Conservation (phyloP, 768 basidiomycete genomes). For the Pluteus cervinus region DNA sequence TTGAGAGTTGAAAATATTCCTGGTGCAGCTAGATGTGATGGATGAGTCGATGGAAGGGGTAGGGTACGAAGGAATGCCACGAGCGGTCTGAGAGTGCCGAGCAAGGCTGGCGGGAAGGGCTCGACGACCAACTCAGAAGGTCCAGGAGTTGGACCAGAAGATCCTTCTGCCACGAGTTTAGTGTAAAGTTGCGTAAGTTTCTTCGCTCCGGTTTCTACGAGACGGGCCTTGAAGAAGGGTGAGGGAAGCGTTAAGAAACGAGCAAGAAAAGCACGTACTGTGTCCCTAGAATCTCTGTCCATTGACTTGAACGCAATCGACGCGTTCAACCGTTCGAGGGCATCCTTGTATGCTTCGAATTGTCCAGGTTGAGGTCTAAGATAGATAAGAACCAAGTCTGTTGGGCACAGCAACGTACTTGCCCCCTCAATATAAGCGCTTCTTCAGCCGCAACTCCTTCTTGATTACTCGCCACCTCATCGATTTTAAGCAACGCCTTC, state of each 20-base stretch:
- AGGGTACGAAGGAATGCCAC: constrained; percentile 66
- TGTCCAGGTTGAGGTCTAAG: constrained; percentile 66
- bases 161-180: constrained; percentile 84
- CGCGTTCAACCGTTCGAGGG: constrained; percentile 71
- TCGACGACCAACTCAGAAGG: constrained; percentile 48
- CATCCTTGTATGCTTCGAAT: constrained; percentile 60
- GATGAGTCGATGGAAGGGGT: constrained; percentile 74
- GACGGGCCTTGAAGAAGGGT: constrained; percentile 39
- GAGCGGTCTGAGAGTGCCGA: constrained; percentile 53
- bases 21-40: constrained; percentile 72
- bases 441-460: constrained; percentile 77
- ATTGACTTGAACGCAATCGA: constrained; percentile 70
- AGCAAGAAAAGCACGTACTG: constrained; percentile 26
- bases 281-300: constrained; percentile 48
- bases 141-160: constrained; percentile 64
- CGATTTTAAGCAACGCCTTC: constrained; percentile 68
- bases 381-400: constrained; percentile 2
- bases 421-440: constrained; percentile 75
- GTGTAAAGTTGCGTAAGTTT: constrained; percentile 79
- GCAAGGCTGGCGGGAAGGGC: constrained; percentile 49
- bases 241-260: not conserved
- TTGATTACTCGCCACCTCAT: constrained; percentile 69
- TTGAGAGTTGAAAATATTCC: constrained; percentile 58
- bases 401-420: constrained; percentile 12
- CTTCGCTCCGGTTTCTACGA: constrained; percentile 79